Conservation (phyloP, 352 stramenopile genomes). For the Globisporangium carolinianum region DNA sequence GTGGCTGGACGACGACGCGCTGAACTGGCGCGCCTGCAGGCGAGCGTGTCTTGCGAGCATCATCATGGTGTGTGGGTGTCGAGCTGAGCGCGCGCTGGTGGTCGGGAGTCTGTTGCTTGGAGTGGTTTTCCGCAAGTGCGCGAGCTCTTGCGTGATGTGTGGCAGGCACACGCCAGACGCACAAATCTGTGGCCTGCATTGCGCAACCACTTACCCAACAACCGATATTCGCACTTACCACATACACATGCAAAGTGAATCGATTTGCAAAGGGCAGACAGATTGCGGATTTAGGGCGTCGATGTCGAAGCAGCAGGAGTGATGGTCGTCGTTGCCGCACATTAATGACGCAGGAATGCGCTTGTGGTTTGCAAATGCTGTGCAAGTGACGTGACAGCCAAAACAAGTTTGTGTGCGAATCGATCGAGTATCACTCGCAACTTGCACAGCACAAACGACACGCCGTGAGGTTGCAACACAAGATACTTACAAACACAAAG, state of each 20-base stretch:
- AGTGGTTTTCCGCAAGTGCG: conserved; percentile 11
- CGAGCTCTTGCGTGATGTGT: background rate
- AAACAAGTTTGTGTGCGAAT: too few species aligned
- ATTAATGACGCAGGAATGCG: conserved; percentile 1
- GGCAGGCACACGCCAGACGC: background rate
- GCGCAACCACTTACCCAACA: background rate
- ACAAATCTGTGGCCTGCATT: background rate
- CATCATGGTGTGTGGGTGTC: conserved; percentile 1
- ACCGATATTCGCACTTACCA: background rate
- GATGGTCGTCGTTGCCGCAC: background rate
- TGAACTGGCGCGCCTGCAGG: conserved; percentile 35
- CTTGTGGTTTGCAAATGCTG: background rate
- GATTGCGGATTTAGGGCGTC: background rate
- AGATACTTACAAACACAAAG: too few species aligned
- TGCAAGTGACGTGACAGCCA: background rate
- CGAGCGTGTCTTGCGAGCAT: conserved; percentile 31
- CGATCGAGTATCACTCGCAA: too few species aligned
- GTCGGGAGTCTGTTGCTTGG: conserved; percentile 5
- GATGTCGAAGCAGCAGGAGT: background rate
- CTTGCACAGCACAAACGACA: too few species aligned
- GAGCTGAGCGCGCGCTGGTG: background rate
- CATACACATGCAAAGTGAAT: too few species aligned
- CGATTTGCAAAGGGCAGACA: background rate
- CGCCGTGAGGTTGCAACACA: too few species aligned
- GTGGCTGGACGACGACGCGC: conserved; percentile 28